Evolutionary conservation across 352 stramenopile genomes (phyloP), one percentile per base, ranked within the genome.

Genomic region (Pythium rhizo-oryzae): DNA sequence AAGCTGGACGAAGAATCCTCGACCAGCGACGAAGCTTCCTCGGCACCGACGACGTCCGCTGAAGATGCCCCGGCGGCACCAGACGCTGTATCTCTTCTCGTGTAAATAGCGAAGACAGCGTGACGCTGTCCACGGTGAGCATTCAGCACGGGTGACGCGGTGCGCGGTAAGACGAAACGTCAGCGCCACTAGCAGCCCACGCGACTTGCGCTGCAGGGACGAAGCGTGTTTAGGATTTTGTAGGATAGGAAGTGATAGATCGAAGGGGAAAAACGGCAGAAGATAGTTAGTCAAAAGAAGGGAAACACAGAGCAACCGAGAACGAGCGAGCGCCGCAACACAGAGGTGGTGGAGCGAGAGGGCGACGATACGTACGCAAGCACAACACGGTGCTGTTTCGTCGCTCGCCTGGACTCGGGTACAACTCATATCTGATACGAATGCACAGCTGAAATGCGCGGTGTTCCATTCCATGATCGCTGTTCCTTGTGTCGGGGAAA

Each of bases 201-300:
- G 35, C 35, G 35, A 41, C 35, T 15, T 12, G 35, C 8, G 35
- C 35, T 41, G 8, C 35, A 41, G 28, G 28, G 28, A 33, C 37
- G 37, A 43, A 47, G 50, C 50, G 30, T 2, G 21, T 43, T 8
- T 21, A 24, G 52, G 53, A 46, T 65, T 65, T 65, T 65, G 59
- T 65, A 65, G 59, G 59, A 65, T 65, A 65, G 49, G 30, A 59
- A 44, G 24, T 51, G 37, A 61, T 37, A 33, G 28, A 33, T 54
- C 21, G 23, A 35, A 23, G 28, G 50, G 24, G 15, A 15, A 2
- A 43, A 56, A 6, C 28, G 28, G 28, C 28, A 2, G 28, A 33
- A 33, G 28, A 33, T 33, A 21, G 30, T 54, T 30, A 25, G 24
- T 33, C 21, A 33, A 54, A 9, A 12, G 21, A 24, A 54, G 47